Evolutionary conservation across 805 yeast species (phyloP), one percentile per base, ranked within the genome.

Genomic region (Nakazawaea laoshanensis): DNA sequence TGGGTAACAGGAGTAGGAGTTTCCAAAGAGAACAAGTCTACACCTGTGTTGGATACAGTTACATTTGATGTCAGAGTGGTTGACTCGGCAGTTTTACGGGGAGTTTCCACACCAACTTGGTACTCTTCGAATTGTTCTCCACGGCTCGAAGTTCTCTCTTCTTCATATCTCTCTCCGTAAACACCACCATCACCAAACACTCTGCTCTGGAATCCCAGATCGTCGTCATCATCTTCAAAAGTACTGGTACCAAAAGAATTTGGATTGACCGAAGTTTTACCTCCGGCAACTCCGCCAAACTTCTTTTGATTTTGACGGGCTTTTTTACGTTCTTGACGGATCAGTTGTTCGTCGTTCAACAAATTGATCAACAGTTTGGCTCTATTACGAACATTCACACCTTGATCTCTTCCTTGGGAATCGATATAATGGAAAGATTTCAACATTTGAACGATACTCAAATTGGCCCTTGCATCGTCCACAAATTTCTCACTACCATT

Each of bases 401-500:
- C 98, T 59, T 88, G 96, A 57, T 92, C 98, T 44, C 87, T 75
- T 20, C 96, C 96, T 53, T 85, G 83, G 13, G 87, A 74, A 56
- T 92, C 97, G 29, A 85, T 80, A 61, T 86, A 92, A 56, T 88
- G 96, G 74, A 92, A 92, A 9, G 86, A 75, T 49, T 85, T 84
- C 47, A 92, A 70, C 94, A 89, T 81, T 35, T 81, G 79, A 38
- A 92, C 77, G 36, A 87, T 67, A 16, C 81, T 74, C 38, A 83
- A 53, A 53, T 87, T 89, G 12, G 89, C 74, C 38, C 96, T 70
- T 5, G 94, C 86, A 44, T 89, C 96, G 58, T 92, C 98, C 39
- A 92, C 92, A 44, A 92, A 86, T 39, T 96, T 69, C 58, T 92
- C 98, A 19, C 92, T 74, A 1, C 98, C 98, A 50, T 89, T 84